Evolutionary conservation across 306 rosid species (phyloP).

Genomic region (Quercus robur): DNA sequence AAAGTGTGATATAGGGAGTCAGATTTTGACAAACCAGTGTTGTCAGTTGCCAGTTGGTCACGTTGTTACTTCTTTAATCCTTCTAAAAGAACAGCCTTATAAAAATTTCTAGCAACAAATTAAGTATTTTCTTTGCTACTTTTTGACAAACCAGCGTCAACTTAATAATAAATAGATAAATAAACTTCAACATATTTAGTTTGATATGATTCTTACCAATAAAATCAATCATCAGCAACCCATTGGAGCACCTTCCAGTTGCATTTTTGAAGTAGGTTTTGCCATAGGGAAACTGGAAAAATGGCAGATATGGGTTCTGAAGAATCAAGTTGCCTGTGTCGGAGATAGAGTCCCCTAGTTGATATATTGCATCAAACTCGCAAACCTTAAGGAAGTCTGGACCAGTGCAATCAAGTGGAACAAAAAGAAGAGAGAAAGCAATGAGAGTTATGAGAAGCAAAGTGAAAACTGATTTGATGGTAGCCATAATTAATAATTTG

Average conservation of each 20-base stretch:
- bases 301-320: constrained; percentile 4
- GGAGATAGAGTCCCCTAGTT: constrained; percentile 11
- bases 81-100: no score
- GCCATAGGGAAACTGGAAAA: constrained; percentile 10
- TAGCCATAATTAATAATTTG: not conserved
- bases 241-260: constrained; percentile 15
- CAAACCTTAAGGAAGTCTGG: not conserved
- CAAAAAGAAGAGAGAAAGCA: not conserved
- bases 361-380: not conserved
- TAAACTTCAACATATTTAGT: not conserved
- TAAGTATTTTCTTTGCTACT: no score
- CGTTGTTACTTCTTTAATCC: no score
- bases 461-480: not conserved
- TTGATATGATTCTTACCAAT: not conserved
- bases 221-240: constrained; percentile 7
- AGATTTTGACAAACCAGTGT: no score
- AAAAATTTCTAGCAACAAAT: no score
- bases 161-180: not conserved
- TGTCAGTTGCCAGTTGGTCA: no score
- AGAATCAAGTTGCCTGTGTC: constrained; percentile 2
- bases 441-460: not conserved
- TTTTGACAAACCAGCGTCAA: not conserved
- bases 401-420: not conserved
- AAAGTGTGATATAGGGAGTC: no score
- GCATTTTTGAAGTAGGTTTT: constrained; percentile 11